Evolutionary conservation across 2,329 filamentous ascomycete genomes (phyloP).

Genomic region (Colletotrichum spinosum): DNA sequence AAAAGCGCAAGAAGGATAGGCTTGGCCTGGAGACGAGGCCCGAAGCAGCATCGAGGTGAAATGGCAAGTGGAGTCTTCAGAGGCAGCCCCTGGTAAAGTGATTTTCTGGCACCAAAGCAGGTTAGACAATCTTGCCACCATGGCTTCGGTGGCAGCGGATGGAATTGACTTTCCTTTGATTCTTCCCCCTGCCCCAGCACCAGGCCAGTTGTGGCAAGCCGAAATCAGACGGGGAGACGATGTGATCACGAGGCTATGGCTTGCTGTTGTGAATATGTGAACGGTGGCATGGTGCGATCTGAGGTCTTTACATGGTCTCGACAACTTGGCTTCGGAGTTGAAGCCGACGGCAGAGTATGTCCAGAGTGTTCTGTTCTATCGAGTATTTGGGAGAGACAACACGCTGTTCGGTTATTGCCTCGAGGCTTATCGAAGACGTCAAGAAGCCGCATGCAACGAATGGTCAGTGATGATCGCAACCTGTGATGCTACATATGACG

Average conservation of each 20-base stretch:
- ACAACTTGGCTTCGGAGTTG: background rate
- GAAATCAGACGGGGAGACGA: no score
- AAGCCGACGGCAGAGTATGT: no score
- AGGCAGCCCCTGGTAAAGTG: slow-evolving; percentile 9
- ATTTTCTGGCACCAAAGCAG: slow-evolving; percentile 28
- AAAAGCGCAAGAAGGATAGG: slow-evolving; percentile 10
- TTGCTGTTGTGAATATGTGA: slow-evolving; percentile 19
- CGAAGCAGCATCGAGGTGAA: slow-evolving; percentile 28
- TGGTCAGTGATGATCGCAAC: no score
- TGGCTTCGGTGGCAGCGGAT: slow-evolving; percentile 24
- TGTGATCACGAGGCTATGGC: slow-evolving; percentile 18
- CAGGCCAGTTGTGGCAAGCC: no score
- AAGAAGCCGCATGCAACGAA: slow-evolving; percentile 12
- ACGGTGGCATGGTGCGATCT: slow-evolving; percentile 4
- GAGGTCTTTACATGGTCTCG: background rate
- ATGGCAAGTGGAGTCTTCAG: slow-evolving; percentile 18
- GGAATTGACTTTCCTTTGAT: slow-evolving; percentile 11
- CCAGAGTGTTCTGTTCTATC: no score
- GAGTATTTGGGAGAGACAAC: no score
- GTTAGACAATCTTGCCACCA: slow-evolving; percentile 16
- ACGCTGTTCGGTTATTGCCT: no score
- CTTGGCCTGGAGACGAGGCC: slow-evolving; percentile 28
- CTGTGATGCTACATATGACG: no score
- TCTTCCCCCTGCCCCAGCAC: no score
- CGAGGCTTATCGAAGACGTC: slow-evolving; percentile 3